Percentiles rank a stretch among this genome's conserved stretches.
Conservation (phyloP, 2,329 filamentous ascomycete genomes). For the Xenoacremonium recifei region DNA sequence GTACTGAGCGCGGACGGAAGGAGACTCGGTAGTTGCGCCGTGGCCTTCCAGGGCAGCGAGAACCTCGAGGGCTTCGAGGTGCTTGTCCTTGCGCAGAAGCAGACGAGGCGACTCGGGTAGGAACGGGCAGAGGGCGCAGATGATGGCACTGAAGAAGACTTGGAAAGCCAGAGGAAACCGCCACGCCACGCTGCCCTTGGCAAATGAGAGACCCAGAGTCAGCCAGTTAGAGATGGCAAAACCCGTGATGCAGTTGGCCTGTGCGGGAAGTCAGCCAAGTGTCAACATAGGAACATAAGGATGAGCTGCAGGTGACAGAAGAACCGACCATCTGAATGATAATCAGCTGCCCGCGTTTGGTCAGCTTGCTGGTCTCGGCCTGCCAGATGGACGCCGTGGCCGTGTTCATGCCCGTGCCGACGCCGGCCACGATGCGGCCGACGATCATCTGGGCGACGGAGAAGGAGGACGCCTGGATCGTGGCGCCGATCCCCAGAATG, state of each 20-base stretch:
- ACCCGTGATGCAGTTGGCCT: slow-evolving; percentile 29
- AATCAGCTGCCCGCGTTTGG: slow-evolving; percentile 5
- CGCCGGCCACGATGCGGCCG: slow-evolving; percentile 28
- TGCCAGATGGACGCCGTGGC: slow-evolving; percentile 39
- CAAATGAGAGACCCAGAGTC: slow-evolving; percentile 38
- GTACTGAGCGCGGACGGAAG: not conserved
- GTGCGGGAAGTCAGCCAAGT: too few relatives aligned
- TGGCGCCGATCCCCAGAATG: slow-evolving; percentile 5
- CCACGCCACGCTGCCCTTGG: slow-evolving; percentile 36
- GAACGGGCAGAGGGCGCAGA: too few relatives aligned
- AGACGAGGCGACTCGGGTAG: slow-evolving; percentile 34
- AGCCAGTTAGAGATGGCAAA: slow-evolving; percentile 38
- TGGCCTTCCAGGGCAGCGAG: slow-evolving; percentile 24
- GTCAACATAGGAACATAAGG: too few relatives aligned
- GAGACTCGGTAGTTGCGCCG: not conserved
- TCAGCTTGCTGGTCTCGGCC: slow-evolving; percentile 32
- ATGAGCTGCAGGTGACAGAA: too few relatives aligned
- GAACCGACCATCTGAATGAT: slow-evolving; percentile 10
- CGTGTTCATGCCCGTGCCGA: slow-evolving; percentile 44
- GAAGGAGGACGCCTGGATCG: slow-evolving; percentile 12
- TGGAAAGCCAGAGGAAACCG: slow-evolving; percentile 46
- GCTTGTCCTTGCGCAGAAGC: slow-evolving; percentile 26
- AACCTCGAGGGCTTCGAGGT: slow-evolving; percentile 27
- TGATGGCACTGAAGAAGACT: too few relatives aligned
- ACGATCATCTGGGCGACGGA: slow-evolving; percentile 26